phyloP scores from a whole-genome alignment of 768 basidiomycete genomes.

The Pleurotus eryngii region DNA sequence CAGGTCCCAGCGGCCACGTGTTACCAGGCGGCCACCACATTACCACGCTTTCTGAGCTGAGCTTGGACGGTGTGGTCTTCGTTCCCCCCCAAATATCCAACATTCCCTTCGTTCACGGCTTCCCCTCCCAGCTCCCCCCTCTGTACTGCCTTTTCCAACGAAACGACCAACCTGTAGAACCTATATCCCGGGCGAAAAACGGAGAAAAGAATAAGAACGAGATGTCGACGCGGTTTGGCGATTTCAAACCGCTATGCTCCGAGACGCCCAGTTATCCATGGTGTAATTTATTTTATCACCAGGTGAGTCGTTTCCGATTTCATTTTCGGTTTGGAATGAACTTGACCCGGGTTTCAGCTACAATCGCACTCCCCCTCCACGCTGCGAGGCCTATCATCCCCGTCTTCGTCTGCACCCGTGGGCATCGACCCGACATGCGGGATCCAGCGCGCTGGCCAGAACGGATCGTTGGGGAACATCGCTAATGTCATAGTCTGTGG shows the following conservation, averaged over 20 bases:
- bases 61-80: no score
- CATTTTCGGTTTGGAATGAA: slow-evolving; percentile 14
- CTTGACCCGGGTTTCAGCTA: slow-evolving; percentile 9
- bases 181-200: no score
- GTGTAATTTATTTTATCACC: slow-evolving; percentile 94
- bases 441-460: slow-evolving; percentile 57
- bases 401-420: slow-evolving; percentile 60
- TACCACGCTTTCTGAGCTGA: not conserved
- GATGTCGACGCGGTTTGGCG: slow-evolving; percentile 58
- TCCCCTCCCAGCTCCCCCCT: no score
- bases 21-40: not conserved
- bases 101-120: no score
- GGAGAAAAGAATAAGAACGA: no score
- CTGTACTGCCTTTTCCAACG: no score
- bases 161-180: no score
- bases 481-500: slow-evolving; percentile 84
- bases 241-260: slow-evolving; percentile 66
- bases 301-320: slow-evolving; percentile 43
- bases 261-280: slow-evolving; percentile 79
- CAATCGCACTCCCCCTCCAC: slow-evolving; percentile 27
- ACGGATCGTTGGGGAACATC: slow-evolving; percentile 72
- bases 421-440: slow-evolving; percentile 83
- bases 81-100: no score
- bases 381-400: slow-evolving; percentile 39
- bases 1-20: not conserved